Base-by-base conservation (phyloP, 306 rosid genomes). In the Acmispon strigosus region DNA sequence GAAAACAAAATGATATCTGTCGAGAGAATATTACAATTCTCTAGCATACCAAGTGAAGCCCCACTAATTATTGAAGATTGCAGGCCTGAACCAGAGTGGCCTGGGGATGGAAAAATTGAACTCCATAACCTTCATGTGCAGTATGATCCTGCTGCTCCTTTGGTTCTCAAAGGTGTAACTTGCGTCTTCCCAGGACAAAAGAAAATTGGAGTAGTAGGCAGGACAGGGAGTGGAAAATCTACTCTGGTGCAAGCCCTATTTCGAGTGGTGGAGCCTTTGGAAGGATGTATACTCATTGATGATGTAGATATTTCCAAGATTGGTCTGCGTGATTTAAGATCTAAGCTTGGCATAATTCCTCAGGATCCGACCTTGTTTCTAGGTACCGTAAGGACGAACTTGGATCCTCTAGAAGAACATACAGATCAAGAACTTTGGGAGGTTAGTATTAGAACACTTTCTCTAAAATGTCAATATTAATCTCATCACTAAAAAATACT, bases 1-100 rank as follows among this genome's bases (percentile, higher is more conserved):
- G 97, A 92, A 60, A 89, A 92, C 89, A 87, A 87, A 76, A 92
- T 92, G 97, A 89, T 92, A 66, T 92, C 97, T 20, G 92, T 92
- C 11, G 91, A 92, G 80, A 84, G 96, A 81, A 84, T 92, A 79
- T 80, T 92, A 37, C 96, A 92, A 13, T 92, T 85, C 76, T 87
- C 90, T 3, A 78, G 56, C 4, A 72, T 89, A 60, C 86, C 88
- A 39, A 80, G 91, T 50, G 97, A 92, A 78, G 97, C 96, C 0
- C 94, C 94, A 8, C 66, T 82, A 29, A 76, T 86, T 12, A 72
- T 87, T 18, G 61, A 86, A 71, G 83, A 78, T 55, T 67, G 60
- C 42, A 81, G 94, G 72, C 96, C 97, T n/a, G 66, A 67, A 34
- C 80, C 82, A 1, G 86, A 84, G 59, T 92, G 97, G 97, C 97